Evolutionary conservation across 73 alveolate species (phyloP), one percentile per base, ranked within the genome.

Genomic region (Uronychia setigera): DNA sequence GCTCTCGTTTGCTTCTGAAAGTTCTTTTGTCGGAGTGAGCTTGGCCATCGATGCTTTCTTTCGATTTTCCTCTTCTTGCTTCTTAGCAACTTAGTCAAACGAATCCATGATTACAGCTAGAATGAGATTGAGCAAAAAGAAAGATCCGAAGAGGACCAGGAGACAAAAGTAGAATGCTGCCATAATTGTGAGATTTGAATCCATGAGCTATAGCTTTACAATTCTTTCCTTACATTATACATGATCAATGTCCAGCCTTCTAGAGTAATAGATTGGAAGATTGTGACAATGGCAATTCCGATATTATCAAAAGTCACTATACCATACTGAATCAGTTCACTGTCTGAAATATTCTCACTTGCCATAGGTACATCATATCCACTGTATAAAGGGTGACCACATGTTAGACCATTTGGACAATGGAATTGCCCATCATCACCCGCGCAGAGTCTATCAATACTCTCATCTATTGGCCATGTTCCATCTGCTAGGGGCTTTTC

Each of bases 241-340:
- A 83, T 83, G 33, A 32, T 31, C 19, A 29, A 28, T 29, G 35
- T 76, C 90, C 90, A 83, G 1, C 74, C 84, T 33, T 74, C 94
- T 31, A 88, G 67, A n/a, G 94, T 89, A 29, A 91, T 81, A 13
- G 87, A 80, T 84, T 88, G 59, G 83, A 92, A 92, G 9, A 92
- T 85, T 28, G 91, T 89, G 13, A 92, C 78, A 32, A 90, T 76
- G 30, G 96, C 93, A 13, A 75, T 25, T 9, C 81, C 80, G 0
- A 92, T 79, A 33, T 92, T 89, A 84, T 92, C 93, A 78, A 92
- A 92, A 25, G 74, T 88, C 0, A 89, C 76, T 14, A 87, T 87
- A 0, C 94, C 94, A 88, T 77, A 92, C 79, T 92, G 82, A 33
- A 83, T 60, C 34, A 13, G 26, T 30, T 77, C 90, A 35, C 78